Conservation (phyloP, 2,329 filamentous ascomycete genomes). For the Zymoseptoria tritici region DNA sequence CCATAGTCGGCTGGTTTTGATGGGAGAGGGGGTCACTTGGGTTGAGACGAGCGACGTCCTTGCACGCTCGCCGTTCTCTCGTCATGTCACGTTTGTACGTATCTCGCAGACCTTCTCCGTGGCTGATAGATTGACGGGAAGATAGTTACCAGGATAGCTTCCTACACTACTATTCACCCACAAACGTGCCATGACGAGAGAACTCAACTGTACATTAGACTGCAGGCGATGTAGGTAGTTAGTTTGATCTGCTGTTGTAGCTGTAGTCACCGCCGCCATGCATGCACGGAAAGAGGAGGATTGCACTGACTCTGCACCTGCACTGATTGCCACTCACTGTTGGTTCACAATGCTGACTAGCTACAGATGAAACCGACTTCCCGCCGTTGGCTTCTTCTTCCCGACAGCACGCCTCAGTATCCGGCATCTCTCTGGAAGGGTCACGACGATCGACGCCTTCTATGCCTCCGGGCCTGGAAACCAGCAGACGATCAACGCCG, state of each 20-base stretch:
- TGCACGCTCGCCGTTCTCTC: constrained; percentile 16
- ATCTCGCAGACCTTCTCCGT: constrained; percentile 23
- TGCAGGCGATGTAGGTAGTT: neutral
- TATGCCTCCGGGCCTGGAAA: constrained; percentile 31
- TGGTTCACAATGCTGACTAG: constrained; percentile 10
- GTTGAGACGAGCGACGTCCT: constrained; percentile 7
- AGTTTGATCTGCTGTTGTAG: constrained; percentile 7
- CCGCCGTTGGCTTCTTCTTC: constrained; percentile 18
- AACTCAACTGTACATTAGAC: constrained; percentile 16
- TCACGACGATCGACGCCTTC: constrained; percentile 29
- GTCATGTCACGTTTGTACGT: constrained; percentile 28
- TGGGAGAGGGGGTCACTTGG: constrained; percentile 3
- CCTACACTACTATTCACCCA: constrained; percentile 11
- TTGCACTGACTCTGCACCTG: neutral
- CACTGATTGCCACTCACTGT: neutral
- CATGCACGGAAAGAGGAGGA: constrained; percentile 19
- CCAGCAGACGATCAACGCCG: constrained; percentile 36
- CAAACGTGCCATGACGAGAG: constrained; percentile 20
- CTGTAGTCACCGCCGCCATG: constrained; percentile 14
- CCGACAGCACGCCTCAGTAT: constrained; percentile 20
- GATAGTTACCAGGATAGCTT: constrained; percentile 24
- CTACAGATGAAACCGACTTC: constrained; percentile 25
- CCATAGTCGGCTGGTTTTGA: constrained; percentile 10
- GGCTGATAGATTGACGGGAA: constrained; percentile 31
- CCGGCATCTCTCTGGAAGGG: constrained; percentile 21